phyloP scores from a whole-genome alignment of 2,329 filamentous ascomycete genomes.

The Pseudopithomyces maydicus region DNA sequence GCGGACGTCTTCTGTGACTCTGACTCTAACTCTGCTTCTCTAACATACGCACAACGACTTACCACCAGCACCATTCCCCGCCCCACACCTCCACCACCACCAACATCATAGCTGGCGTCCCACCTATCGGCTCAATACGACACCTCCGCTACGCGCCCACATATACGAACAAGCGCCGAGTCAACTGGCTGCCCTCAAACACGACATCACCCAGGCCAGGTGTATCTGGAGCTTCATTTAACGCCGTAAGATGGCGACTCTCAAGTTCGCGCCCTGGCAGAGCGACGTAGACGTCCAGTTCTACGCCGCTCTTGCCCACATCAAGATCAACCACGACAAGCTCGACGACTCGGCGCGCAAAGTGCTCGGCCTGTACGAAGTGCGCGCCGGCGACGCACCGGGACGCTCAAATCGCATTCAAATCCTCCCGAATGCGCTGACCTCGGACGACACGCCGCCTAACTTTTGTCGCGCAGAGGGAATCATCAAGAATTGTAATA shows the following conservation, averaged over 20 bases:
- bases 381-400: constrained; percentile 71
- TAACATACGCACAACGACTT: constrained; percentile 2
- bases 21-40: constrained; percentile 3
- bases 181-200: background rate
- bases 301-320: constrained; percentile 87
- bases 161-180: background rate
- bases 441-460: constrained; percentile 64
- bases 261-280: constrained; percentile 86
- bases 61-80: no score
- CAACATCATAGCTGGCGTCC: background rate
- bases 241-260: constrained; percentile 41
- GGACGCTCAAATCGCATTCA: constrained; percentile 87
- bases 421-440: constrained; percentile 84
- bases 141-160: background rate
- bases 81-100: background rate
- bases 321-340: constrained; percentile 96
- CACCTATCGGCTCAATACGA: background rate
- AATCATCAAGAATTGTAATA: constrained; percentile 95
- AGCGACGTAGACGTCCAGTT: constrained; percentile 96
- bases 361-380: constrained; percentile 87
- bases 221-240: background rate
- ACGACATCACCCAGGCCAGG: background rate
- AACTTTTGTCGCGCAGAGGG: constrained; percentile 81
- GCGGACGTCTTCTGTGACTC: constrained; percentile 23
- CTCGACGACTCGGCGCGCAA: constrained; percentile 91